Conservation (phyloP, 495 filamentous ascomycete species). For the Hypoxylon fragiforme region DNA sequence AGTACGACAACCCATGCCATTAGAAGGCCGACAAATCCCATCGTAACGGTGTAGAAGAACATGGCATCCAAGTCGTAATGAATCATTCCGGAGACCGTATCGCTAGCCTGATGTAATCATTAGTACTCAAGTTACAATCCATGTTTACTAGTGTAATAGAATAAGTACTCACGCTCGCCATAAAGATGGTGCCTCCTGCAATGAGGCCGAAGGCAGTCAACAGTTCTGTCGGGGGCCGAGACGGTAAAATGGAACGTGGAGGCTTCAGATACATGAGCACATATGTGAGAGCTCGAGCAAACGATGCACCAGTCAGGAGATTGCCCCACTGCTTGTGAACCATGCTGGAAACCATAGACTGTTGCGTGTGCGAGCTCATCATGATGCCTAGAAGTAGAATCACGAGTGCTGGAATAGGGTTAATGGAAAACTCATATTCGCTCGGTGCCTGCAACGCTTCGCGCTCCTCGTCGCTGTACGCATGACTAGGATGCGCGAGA, state of each 20-base stretch:
- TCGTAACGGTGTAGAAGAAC: conserved; percentile 90
- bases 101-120: conserved; percentile 55
- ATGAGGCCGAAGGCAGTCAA: conserved; percentile 85
- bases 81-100: conserved; percentile 78
- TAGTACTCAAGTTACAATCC: conserved; percentile 14
- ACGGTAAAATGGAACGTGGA: conserved; percentile 80
- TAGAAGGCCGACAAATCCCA: conserved; percentile 79
- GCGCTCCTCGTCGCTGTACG: conserved; percentile 48
- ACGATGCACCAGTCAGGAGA: conserved; percentile 77
- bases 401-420: conserved; percentile 85
- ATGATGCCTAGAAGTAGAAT: conserved; percentile 86
- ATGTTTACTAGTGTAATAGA: neutral
- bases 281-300: conserved; percentile 80
- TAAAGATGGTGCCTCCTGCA: conserved; percentile 86
- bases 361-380: conserved; percentile 93
- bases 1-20: conserved; percentile 83
- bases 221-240: conserved; percentile 89
- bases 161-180: conserved; percentile 73
- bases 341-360: conserved; percentile 83
- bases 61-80: conserved; percentile 74
- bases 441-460: conserved; percentile 60
- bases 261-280: conserved; percentile 77
- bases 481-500: conserved; percentile 36
- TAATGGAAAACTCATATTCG: conserved; percentile 76
- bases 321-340: conserved; percentile 94